Evolutionary conservation across 1,284 basidiomycete species (phyloP), one percentile per base, ranked within the genome.

Genomic region (Neolentinus lepideus): DNA sequence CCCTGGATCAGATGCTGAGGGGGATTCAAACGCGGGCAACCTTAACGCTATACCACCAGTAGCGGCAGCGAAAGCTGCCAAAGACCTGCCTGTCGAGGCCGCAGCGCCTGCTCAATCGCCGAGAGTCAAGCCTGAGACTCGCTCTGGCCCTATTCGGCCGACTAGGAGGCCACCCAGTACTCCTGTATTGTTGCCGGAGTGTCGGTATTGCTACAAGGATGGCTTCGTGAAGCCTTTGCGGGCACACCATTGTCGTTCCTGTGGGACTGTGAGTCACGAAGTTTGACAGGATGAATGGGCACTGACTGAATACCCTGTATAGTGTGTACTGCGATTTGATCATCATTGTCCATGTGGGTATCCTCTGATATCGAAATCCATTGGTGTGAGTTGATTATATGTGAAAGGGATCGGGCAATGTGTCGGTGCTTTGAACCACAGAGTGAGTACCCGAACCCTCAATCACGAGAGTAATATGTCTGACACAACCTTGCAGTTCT

Each of bases 371-470:
- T 33, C 3, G 2, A 24, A 53, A 45, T 29, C 35, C 47, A 24
- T 57, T 45, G 33, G 47, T 56, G 14, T 47, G 6, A 1, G 47
- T 21, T 29, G 22, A 29, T 25, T 4, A 22, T 6, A 6, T 6
- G 26, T 52, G 52, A 25, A 56, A 84, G 81, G 89, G 89, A 84
- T 92, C 52, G 89, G 88, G 26, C 87, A 90, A 61, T 92, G 90
- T 63, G 88, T 92, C 8, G 90, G 90, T 10, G 89, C 88, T 2
- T 76, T 79, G 50, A 93, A 93, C 66, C 84, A 91, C 61, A 90
- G 88, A 70, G 81, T 81, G 56, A 27, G 65, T 53, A 22, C n/a
- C n/a, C 16, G 12, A 9, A 4, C 43, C 51, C 24, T 33, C 24
- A 46, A 21, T 3, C 27, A 8, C 8, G 25, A 12, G 4, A 50